A percentile compares a stretch with the other conserved stretches of the same genome.
Evolutionary conservation across 1,139 yeast species (phyloP).

Genomic region (Saccharomyces hybrid): DNA sequence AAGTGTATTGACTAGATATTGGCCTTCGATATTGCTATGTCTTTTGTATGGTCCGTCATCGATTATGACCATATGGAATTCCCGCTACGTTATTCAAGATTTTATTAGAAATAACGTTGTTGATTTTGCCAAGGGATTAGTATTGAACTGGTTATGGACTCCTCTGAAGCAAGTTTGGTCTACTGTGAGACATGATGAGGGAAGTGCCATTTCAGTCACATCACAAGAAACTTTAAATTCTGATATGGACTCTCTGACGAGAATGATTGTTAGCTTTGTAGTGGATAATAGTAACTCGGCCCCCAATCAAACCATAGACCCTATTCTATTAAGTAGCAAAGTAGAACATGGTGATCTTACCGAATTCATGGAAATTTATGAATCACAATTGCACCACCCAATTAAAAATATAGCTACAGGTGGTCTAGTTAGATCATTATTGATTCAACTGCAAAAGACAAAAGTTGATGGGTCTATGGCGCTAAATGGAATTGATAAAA

Average conservation of each 20-base stretch:
- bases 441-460: constrained; percentile 88
- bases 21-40: constrained; percentile 48
- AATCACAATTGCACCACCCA: constrained; percentile 64
- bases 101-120: constrained; percentile 55
- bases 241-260: constrained; percentile 70
- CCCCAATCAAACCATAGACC: constrained; percentile 10
- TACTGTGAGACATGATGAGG: constrained; percentile 73
- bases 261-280: constrained; percentile 79
- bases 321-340: constrained; percentile 31
- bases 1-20: constrained; percentile 45
- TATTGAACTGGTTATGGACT: constrained; percentile 71
- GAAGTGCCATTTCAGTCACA: constrained; percentile 64
- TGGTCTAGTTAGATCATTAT: constrained; percentile 60
- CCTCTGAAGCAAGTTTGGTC: constrained; percentile 70
- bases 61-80: constrained; percentile 38
- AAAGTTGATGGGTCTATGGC: constrained; percentile 94
- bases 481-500: constrained; percentile 79
- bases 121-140: constrained; percentile 59
- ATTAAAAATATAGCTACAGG: constrained; percentile 58
- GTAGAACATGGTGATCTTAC: constrained; percentile 69
- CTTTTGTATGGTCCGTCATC: constrained; percentile 46
- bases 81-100: constrained; percentile 42
- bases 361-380: constrained; percentile 71
- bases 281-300: constrained; percentile 33
- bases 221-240: constrained; percentile 71